These are phyloP conservation scores for Haberlea rhodopensis DNA, from an alignment of 257 asterid genomes.

Conservation along the genomic window DNA sequence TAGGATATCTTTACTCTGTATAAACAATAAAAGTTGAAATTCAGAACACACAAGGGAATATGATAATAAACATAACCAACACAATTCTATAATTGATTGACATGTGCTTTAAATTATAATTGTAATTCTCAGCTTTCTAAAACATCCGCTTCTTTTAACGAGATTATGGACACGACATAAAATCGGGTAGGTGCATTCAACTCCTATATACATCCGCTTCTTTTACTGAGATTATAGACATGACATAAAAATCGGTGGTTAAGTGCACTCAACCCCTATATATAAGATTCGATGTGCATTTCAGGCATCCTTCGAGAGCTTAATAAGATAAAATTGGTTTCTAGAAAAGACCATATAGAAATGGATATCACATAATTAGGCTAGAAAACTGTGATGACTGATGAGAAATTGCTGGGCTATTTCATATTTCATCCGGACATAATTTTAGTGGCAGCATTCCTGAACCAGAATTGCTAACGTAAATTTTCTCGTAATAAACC, in stretches of 20 bases:
- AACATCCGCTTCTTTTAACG: background rate
- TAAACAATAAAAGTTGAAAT: slow-evolving; percentile 11
- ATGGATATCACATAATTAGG: background rate
- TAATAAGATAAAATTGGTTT: background rate
- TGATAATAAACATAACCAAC: background rate
- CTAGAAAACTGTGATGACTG: background rate
- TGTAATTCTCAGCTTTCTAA: background rate
- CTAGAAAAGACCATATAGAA: background rate
- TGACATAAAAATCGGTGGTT: background rate
- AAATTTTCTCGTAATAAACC: too few relatives aligned
- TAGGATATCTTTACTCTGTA: slow-evolving; percentile 43
- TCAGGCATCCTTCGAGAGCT: background rate
- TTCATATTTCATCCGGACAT: too few relatives aligned
- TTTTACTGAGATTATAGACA: background rate
- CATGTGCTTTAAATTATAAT: background rate
- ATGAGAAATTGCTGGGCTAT: background rate
- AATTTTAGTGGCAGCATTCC: too few relatives aligned
- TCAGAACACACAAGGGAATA: background rate
- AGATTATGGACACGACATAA: too few relatives aligned
- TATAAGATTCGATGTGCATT: background rate
- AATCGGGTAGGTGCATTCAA: too few relatives aligned
- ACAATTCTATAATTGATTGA: background rate
- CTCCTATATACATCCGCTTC: too few relatives aligned
- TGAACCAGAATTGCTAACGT: too few relatives aligned
- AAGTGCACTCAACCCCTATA: background rate